Evolutionary conservation across 805 yeast genomes (phyloP), one percentile per base, ranked within the genome.

Genomic region (Candida railenensis): DNA sequence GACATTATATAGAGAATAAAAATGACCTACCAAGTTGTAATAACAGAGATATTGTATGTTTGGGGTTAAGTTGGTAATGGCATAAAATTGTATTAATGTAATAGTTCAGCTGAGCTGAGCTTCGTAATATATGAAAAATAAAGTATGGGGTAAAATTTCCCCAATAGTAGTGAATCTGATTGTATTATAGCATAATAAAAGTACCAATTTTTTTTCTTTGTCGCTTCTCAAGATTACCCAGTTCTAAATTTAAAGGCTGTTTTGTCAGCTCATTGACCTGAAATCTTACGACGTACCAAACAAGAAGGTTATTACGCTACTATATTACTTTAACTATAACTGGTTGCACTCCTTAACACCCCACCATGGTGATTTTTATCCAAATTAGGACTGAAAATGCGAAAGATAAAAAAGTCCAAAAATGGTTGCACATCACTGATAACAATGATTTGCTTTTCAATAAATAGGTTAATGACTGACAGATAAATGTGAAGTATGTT

Each of bases 281-380:
- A 48, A 11, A 43, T 40, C 9, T 20, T 30, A 18, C 16, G n/a
- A 14, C 12, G 39, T 21, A 30, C 18, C 14, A 28, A 38, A 36
- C 32, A 37, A 50, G 32, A 22, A 14, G 44, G 14, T 34, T 5
- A 18, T 32, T 44, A 15, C 45, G 45, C 48, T 25, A 25, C 9
- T 25, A 7, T 11, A 25, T 25, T 25, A 7, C 11, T 11, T 25
- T 25, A 25, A 5, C 30, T 11, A 25, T 7, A 25, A 25, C 30
- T 25, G 30, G n/a, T 11, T 25, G 30, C 30, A 25, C 30, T 7
- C 30, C 30, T 25, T 11, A 7, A 25, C 30, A 25, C 30, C 30
- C 11, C 30, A 51, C 41, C 9, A 25, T 25, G 45, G 46, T 22
- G 25, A 37, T 16, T 43, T 28, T 43, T 43, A n/a, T 25, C 46